Conservation (phyloP, 2,329 filamentous ascomycete species). For the Chaetomiaceae sp. region DNA sequence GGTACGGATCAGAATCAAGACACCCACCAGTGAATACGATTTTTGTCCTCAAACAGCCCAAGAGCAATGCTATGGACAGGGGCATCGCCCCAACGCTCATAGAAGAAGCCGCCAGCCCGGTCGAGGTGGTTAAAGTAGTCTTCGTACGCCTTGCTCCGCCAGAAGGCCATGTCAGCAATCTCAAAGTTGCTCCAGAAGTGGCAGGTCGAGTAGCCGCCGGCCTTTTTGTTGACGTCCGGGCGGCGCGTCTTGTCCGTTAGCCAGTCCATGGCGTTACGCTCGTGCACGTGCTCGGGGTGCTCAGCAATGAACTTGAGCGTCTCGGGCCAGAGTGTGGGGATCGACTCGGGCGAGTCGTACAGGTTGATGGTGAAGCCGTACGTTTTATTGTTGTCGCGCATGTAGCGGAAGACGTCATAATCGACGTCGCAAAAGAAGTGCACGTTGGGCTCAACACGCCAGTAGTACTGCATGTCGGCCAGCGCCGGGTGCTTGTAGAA, state of each 20-base stretch:
- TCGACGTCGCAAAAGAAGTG: slow-evolving; percentile 99
- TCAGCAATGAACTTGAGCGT: slow-evolving; percentile 84
- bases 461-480: slow-evolving; percentile 81
- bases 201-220: slow-evolving; percentile 93
- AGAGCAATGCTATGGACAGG: slow-evolving; percentile 93
- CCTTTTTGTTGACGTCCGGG: slow-evolving; percentile 73
- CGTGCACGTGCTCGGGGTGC: slow-evolving; percentile 73
- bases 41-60: slow-evolving; percentile 85
- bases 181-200: slow-evolving; percentile 99
- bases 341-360: slow-evolving; percentile 84
- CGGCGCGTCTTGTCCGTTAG: slow-evolving; percentile 72
- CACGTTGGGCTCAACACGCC: slow-evolving; percentile 97
- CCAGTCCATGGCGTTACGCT: slow-evolving; percentile 85
- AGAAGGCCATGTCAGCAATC: slow-evolving; percentile 89
- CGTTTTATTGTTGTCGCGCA: slow-evolving; percentile 97
- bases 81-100: slow-evolving; percentile 97
- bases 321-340: slow-evolving; percentile 91
- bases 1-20: too few relatives aligned
- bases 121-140: slow-evolving; percentile 97
- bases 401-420: slow-evolving; percentile 97
- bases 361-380: slow-evolving; percentile 98
- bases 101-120: slow-evolving; percentile 93
- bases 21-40: slow-evolving; percentile 84
- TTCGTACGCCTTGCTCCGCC: slow-evolving; percentile 83
- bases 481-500: slow-evolving; percentile 97